Conservation (phyloP, 768 basidiomycete genomes). For the Tylopilus rubrobrunneus region DNA sequence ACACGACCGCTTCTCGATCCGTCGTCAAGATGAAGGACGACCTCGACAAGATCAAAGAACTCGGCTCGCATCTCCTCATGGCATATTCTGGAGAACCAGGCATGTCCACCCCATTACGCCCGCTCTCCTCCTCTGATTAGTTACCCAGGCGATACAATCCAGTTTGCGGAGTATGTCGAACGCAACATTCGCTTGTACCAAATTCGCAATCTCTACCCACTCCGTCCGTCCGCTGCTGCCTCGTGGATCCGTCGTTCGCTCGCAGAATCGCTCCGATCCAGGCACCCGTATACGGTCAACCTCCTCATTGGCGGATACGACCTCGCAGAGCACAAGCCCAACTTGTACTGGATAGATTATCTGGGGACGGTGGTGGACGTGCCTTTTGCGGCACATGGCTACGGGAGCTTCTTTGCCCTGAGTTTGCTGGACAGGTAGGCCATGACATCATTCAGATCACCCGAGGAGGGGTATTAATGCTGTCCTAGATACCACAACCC, state of each 20-base stretch:
- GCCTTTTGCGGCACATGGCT: conserved; percentile 94
- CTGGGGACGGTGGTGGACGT: conserved; percentile 85
- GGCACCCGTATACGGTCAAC: conserved; percentile 87
- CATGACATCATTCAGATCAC: not conserved
- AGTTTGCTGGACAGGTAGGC: conserved; percentile 85
- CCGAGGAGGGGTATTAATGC: not conserved
- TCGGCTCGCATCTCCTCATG: conserved; percentile 92
- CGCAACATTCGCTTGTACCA: conserved; percentile 95
- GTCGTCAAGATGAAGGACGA: conserved; percentile 98
- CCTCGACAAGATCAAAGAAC: conserved; percentile 93
- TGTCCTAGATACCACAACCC: conserved; percentile 81
- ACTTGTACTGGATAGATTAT: conserved; percentile 95
- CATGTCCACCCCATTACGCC: conserved; percentile 30
- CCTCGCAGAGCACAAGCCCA: conserved; percentile 63
- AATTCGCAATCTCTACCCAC: conserved; percentile 87
- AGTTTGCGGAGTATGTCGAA: conserved; percentile 95
- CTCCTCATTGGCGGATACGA: conserved; percentile 93
- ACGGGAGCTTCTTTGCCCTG: conserved; percentile 89
- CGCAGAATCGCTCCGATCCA: conserved; percentile 84
- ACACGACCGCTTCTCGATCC: conserved; percentile 83
- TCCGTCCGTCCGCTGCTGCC: conserved; percentile 87
- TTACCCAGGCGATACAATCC: conserved; percentile 81
- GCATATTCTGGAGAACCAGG: conserved; percentile 94
- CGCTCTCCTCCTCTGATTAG: too few relatives aligned
- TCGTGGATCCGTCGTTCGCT: conserved; percentile 92